Percentiles rank a stretch among this genome's conserved stretches.
These are phyloP conservation scores for Ceratobasidium sp. DNA, from an alignment of 1,284 basidiomycete genomes.

Conservation along the genomic window DNA sequence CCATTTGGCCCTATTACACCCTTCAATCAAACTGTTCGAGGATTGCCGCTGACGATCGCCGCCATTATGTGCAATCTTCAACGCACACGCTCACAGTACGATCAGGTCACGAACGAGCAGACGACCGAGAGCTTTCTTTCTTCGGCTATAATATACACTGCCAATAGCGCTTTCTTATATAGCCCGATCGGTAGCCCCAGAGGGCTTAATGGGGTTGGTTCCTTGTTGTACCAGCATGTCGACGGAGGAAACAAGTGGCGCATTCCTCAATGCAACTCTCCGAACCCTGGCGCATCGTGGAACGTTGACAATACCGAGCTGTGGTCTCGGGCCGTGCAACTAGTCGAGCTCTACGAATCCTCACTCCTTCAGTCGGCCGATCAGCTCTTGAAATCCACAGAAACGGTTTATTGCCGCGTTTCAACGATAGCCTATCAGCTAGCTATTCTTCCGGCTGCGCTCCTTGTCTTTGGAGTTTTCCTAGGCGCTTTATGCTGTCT, in stretches of 20 bases:
- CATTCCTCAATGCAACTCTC: conserved; percentile 9
- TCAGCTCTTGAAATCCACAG: neutral
- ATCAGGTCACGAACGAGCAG: neutral
- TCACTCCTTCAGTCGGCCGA: conserved; percentile 7
- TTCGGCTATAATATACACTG: neutral
- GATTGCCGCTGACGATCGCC: neutral
- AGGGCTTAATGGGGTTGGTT: neutral
- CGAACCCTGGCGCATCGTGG: neutral
- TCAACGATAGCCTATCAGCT: neutral
- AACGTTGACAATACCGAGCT: neutral
- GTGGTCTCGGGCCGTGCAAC: conserved; percentile 15
- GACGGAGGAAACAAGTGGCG: neutral
- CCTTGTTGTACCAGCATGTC: conserved; percentile 13
- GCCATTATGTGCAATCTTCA: conserved; percentile 8
- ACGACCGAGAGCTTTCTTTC: neutral
- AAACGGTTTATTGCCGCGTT: neutral
- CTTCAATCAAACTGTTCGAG: neutral
- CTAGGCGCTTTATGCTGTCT: neutral
- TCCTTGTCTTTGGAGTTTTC: neutral
- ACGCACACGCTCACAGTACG: neutral
- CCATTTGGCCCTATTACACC: neutral
- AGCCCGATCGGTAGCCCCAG: neutral
- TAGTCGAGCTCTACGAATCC: conserved; percentile 15
- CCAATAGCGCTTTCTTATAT: neutral
- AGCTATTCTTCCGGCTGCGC: conserved; percentile 5